Percentiles rank a stretch among this genome's conserved stretches.
Conservation (phyloP, 2,329 filamentous ascomycete genomes). For the Tolypocladium tundrense region DNA sequence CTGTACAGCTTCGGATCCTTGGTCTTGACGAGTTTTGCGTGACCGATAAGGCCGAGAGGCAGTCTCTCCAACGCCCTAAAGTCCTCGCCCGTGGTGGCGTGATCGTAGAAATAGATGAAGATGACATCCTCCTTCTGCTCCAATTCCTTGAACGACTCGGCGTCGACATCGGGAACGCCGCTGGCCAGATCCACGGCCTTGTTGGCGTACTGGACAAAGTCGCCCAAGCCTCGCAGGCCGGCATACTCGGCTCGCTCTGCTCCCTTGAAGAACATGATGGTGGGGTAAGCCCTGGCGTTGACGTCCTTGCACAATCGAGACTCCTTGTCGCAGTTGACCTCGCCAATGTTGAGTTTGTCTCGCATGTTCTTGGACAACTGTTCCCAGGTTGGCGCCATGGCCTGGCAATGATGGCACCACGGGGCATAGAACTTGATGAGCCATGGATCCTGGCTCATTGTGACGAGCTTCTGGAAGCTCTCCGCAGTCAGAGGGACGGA, state of each 20-base stretch:
- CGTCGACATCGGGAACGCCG: slow-evolving; percentile 74
- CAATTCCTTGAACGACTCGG: slow-evolving; percentile 63
- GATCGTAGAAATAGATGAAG: slow-evolving; percentile 96
- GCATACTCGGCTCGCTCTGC: slow-evolving; percentile 89
- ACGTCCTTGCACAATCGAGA: slow-evolving; percentile 87
- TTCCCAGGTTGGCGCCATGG: slow-evolving; percentile 81
- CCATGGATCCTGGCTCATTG: slow-evolving; percentile 83
- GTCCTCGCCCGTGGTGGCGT: slow-evolving; percentile 87
- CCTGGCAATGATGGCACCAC: slow-evolving; percentile 94
- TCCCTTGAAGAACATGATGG: slow-evolving; percentile 84
- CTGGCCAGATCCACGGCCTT: slow-evolving; percentile 70
- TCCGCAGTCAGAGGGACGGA: slow-evolving; percentile 72
- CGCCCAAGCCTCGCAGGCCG: slow-evolving; percentile 82
- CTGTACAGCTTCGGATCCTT: slow-evolving; percentile 64
- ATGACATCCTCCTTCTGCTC: slow-evolving; percentile 93
- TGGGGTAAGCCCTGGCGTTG: slow-evolving; percentile 69
- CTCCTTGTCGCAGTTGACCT: slow-evolving; percentile 90
- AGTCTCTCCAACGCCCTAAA: slow-evolving; percentile 81
- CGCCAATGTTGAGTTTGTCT: slow-evolving; percentile 79
- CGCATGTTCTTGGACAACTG: slow-evolving; percentile 88
- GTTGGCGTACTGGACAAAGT: slow-evolving; percentile 77
- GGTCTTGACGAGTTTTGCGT: slow-evolving; percentile 87
- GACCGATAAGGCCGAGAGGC: slow-evolving; percentile 79
- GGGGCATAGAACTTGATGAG: slow-evolving; percentile 98
- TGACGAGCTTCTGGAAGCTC: slow-evolving; percentile 77